Conservation (phyloP, 257 asterid species). For the Solanum peruvianum region DNA sequence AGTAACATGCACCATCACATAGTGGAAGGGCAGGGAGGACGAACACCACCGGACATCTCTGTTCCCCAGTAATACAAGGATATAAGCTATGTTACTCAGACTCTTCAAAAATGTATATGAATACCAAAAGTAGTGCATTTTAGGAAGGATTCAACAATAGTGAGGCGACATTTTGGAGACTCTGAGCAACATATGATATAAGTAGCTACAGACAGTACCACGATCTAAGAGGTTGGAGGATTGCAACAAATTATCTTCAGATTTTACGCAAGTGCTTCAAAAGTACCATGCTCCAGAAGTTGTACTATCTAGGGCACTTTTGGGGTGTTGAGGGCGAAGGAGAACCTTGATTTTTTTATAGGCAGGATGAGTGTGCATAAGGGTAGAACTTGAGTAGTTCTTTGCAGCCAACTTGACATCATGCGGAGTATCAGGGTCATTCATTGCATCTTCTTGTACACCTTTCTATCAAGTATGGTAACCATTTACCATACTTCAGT, state of each 20-base stretch:
- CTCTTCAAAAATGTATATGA: background rate
- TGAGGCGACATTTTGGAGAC: background rate
- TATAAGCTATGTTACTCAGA: background rate
- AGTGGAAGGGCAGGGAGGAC: background rate
- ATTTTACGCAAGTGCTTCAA: background rate
- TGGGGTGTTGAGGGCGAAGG: background rate
- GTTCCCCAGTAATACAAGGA: background rate
- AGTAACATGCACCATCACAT: background rate
- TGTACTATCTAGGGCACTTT: background rate
- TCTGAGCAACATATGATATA: background rate
- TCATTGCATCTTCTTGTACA: background rate
- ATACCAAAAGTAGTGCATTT: background rate
- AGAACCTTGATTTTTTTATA: background rate
- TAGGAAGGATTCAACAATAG: background rate
- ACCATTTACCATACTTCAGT: background rate
- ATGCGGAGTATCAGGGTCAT: background rate
- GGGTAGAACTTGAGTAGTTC: background rate
- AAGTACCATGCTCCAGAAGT: background rate
- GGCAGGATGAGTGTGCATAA: background rate
- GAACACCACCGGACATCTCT: background rate
- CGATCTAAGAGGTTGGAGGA: background rate
- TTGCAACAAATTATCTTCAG: background rate
- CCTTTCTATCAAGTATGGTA: background rate
- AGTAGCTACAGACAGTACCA: background rate
- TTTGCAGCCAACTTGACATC: background rate